A percentile compares a stretch with the other conserved stretches of the same genome.
Evolutionary conservation across 371 early-diverging fungal genomes (phyloP).

Genomic region (Syncephalastrum monosporum): DNA sequence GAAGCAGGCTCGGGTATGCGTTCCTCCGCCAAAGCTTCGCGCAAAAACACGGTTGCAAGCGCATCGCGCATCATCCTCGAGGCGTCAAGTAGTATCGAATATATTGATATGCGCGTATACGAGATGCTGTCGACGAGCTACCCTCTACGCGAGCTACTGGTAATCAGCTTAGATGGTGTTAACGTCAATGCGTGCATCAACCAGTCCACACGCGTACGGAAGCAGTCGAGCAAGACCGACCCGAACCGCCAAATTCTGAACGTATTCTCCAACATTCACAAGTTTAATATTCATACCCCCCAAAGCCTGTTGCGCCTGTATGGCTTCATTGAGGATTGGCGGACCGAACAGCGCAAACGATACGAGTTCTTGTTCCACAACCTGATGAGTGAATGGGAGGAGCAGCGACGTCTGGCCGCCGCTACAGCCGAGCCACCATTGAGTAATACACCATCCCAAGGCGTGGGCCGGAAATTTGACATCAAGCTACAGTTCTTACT

Average conservation of each 20-base stretch:
- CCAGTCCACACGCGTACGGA: constrained; percentile 20
- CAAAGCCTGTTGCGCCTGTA: constrained; percentile 77
- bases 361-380: constrained; percentile 76
- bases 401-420: constrained; percentile 35
- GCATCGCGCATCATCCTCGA: constrained; percentile 43
- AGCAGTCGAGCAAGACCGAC: constrained; percentile 16
- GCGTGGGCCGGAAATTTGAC: constrained; percentile 32
- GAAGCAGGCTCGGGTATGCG: constrained; percentile 48
- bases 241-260: constrained; percentile 49
- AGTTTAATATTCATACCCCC: constrained; percentile 61
- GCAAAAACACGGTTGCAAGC: constrained; percentile 14
- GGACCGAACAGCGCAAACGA: constrained; percentile 70
- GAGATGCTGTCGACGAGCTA: constrained; percentile 20
- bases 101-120: constrained; percentile 32
- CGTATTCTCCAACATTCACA: constrained; percentile 56
- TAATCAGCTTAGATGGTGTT: constrained; percentile 32
- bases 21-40: constrained; percentile 37
- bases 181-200: constrained; percentile 44
- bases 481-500: constrained; percentile 66
- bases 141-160: constrained; percentile 24
- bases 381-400: constrained; percentile 71
- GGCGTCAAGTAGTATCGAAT: constrained; percentile 41
- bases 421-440: background rate
- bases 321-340: constrained; percentile 79
- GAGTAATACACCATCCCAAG: background rate